Evolutionary conservation across 2,329 filamentous ascomycete genomes (phyloP).

Genomic region (Cercospora brassicicola): DNA sequence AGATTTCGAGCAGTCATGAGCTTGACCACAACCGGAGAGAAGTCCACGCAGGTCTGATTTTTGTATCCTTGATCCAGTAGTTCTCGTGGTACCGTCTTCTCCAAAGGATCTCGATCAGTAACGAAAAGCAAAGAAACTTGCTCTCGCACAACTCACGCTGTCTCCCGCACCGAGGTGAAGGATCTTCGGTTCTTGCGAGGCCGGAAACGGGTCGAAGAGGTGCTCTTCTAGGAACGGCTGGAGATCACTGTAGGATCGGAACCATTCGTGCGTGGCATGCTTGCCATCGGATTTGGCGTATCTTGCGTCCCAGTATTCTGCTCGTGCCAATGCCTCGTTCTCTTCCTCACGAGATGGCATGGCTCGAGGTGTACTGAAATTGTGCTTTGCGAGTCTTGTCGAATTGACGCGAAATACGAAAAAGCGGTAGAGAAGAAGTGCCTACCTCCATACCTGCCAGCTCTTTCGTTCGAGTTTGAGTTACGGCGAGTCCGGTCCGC

Average conservation of each 20-base stretch:
- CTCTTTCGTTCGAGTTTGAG: too few relatives aligned
- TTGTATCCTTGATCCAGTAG: conserved; percentile 49
- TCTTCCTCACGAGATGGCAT: background rate
- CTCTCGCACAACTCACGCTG: conserved; percentile 45
- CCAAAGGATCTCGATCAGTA: too few relatives aligned
- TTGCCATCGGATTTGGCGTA: conserved; percentile 46
- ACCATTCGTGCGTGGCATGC: conserved; percentile 56
- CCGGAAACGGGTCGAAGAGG: conserved; percentile 42
- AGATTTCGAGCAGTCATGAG: conserved; percentile 53
- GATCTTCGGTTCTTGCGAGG: conserved; percentile 46
- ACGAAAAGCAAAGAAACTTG: too few relatives aligned
- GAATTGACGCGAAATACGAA: background rate
- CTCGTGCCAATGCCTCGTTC: background rate
- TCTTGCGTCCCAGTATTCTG: conserved; percentile 55
- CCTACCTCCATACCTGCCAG: too few relatives aligned
- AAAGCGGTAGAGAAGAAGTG: background rate
- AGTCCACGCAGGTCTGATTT: conserved; percentile 58
- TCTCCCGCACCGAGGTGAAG: conserved; percentile 60
- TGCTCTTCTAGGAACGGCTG: conserved; percentile 50
- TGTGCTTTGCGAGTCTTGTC: background rate
- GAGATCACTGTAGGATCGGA: conserved; percentile 51
- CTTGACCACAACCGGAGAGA: conserved; percentile 56
- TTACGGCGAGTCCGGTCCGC: too few relatives aligned
- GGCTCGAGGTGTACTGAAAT: background rate
- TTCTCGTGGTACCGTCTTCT: conserved; percentile 54